Conservation (phyloP, 179 eudicot species). For the Pouteria campechiana region DNA sequence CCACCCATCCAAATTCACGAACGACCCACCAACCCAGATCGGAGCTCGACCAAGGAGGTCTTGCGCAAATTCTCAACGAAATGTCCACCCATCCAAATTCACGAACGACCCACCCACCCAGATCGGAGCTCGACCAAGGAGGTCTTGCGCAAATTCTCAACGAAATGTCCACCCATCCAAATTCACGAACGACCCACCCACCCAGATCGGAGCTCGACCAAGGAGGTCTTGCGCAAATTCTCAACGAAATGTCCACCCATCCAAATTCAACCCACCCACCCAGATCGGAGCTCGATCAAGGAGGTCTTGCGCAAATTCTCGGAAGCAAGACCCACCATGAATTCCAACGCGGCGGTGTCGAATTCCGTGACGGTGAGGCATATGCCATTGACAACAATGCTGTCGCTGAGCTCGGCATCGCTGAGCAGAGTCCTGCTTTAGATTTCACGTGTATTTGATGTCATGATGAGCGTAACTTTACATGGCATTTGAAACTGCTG, state of each 20-base stretch:
- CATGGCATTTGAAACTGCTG: too few species aligned
- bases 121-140: too few species aligned
- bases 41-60: too few species aligned
- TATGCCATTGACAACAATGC: slow-evolving; percentile 81
- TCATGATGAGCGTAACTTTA: too few species aligned
- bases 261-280: slow-evolving; percentile 62
- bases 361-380: slow-evolving; percentile 80
- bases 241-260: slow-evolving; percentile 99
- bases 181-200: slow-evolving; percentile 65
- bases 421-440: slow-evolving; percentile 50
- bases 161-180: slow-evolving; percentile 97
- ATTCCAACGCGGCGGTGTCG: slow-evolving; percentile 28
- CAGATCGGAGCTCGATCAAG: slow-evolving; percentile 48
- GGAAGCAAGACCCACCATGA: slow-evolving; percentile 65
- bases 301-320: slow-evolving; percentile 81
- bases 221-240: slow-evolving; percentile 66
- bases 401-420: slow-evolving; percentile 77
- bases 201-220: slow-evolving; percentile 54
- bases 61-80: too few species aligned
- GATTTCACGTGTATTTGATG: too few species aligned
- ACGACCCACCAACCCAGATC: too few species aligned
- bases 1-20: too few species aligned
- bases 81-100: too few species aligned
- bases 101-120: too few species aligned
- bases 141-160: too few species aligned